Evolutionary conservation across 306 rosid genomes (phyloP), one percentile per base, ranked within the genome.

Genomic region (Fragaria ananassa): DNA sequence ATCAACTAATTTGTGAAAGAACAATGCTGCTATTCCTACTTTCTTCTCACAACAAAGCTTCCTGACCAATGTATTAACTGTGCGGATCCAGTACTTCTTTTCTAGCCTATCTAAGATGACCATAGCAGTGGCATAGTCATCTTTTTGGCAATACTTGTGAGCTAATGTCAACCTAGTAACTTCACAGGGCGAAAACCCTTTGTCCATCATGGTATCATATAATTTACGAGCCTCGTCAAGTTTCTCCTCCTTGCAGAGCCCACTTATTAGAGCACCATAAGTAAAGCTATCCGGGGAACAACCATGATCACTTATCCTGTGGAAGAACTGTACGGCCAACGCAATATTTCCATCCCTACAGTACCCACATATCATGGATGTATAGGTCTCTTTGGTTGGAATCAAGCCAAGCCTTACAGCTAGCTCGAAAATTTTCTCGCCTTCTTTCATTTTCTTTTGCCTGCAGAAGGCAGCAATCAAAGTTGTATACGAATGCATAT

Each of bases 311-410:
- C 82, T 83, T 97, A 95, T 92, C 84, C 82, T 82, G 19, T 53
- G 88, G 68, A 92, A 90, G 77, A 85, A 76, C 76, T 88, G 87
- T 10, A 87, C 35, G 14, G 99, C 99, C 83, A 78, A 67, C 63
- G 50, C 72, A 60, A 89, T 41, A 35, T 89, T 84, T 56, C 90
- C 91, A 50, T 87, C 90, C 51, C 89, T 83, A 75, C 96, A 89
- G 57, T 95, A 91, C 37, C 97, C 97, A 62, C 96, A 87, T 84
- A 95, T 89, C 96, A 92, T 95, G 23, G 99, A 89, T 6, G 93
- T 95, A 81, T 83, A 89, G 14, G 97, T 95, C 82, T 86, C 85
- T 84, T 95, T 88, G 8, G 96, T 83, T 37, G 97, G 99, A 67
- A 82, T 79, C 72, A 90, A 86, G 29, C 96, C 96, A 27, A 25